Percentiles rank a stretch among this genome's conserved stretches.
These are phyloP conservation scores for Bipolaris oryzae DNA, from an alignment of 2,329 filamentous ascomycete species.

Conservation along the genomic window DNA sequence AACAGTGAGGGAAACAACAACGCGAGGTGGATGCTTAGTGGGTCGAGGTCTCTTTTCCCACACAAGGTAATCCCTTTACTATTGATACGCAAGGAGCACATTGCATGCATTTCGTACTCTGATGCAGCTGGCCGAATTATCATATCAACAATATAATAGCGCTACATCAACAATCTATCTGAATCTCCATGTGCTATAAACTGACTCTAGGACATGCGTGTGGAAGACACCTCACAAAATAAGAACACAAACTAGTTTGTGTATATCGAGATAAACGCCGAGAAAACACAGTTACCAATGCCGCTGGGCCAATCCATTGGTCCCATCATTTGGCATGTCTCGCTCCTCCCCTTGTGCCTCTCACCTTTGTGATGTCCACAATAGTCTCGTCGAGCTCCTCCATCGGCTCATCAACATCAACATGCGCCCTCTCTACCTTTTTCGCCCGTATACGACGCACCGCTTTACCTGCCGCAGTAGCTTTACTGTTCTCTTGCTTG, in stretches of 20 bases:
- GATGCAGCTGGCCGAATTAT: background rate
- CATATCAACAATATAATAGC: too few relatives aligned
- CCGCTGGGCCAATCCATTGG: background rate
- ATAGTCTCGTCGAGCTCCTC: background rate
- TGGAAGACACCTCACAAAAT: background rate
- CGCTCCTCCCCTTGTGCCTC: slow-evolving; percentile 1
- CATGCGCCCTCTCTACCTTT: background rate
- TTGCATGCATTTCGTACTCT: background rate
- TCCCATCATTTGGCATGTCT: background rate
- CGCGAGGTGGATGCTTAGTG: background rate
- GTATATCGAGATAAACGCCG: background rate
- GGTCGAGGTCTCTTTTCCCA: background rate
- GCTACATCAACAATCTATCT: background rate
- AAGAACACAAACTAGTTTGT: background rate
- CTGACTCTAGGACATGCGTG: background rate
- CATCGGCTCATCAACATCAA: background rate
- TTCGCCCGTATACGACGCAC: background rate
- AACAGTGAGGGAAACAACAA: too few relatives aligned
- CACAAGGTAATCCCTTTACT: background rate
- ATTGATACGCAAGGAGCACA: background rate
- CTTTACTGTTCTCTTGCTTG: background rate
- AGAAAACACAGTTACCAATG: background rate
- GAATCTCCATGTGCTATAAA: background rate
- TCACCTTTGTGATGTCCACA: background rate
- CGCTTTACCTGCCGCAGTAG: slow-evolving; percentile 3